These are phyloP conservation scores for Boletus barrowsii DNA, from an alignment of 768 basidiomycete species.

Conservation along the genomic window DNA sequence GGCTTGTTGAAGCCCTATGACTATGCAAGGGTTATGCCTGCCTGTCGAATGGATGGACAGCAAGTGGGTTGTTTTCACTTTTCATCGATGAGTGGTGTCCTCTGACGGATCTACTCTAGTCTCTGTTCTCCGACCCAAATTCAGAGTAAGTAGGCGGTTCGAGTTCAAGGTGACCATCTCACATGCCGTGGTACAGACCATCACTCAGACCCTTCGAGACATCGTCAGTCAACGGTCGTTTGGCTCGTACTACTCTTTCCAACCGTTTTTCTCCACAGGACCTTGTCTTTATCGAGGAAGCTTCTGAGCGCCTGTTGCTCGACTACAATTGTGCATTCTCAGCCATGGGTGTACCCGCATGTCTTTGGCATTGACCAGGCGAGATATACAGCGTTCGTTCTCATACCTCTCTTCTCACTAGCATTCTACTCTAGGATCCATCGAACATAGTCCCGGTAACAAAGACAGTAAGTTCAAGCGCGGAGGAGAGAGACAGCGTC, in stretches of 20 bases:
- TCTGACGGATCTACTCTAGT: slow-evolving; percentile 42
- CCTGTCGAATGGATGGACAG: slow-evolving; percentile 91
- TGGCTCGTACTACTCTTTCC: not conserved
- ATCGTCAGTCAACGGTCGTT: slow-evolving; percentile 44
- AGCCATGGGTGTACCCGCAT: slow-evolving; percentile 96
- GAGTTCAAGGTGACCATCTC: not conserved
- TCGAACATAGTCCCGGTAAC: not conserved
- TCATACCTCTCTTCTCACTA: too few relatives aligned
- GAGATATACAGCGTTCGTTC: slow-evolving; percentile 99
- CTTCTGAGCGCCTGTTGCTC: slow-evolving; percentile 89
- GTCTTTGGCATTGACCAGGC: slow-evolving; percentile 93
- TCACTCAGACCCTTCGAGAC: slow-evolving; percentile 82
- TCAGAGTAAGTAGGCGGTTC: slow-evolving; percentile 51
- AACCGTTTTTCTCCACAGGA: slow-evolving; percentile 47
- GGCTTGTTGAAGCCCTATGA: slow-evolving; percentile 94
- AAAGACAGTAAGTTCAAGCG: not conserved
- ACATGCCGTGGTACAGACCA: slow-evolving; percentile 42
- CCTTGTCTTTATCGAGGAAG: slow-evolving; percentile 96
- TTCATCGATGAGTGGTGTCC: not conserved
- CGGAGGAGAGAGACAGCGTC: not conserved
- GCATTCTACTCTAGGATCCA: too few relatives aligned
- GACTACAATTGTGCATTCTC: slow-evolving; percentile 94
- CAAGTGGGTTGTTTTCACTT: slow-evolving; percentile 52
- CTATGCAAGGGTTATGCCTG: slow-evolving; percentile 92
- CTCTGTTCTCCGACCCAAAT: slow-evolving; percentile 83